Conservation (phyloP, 73 alveolate genomes). For the Paramecium octaurelia region DNA sequence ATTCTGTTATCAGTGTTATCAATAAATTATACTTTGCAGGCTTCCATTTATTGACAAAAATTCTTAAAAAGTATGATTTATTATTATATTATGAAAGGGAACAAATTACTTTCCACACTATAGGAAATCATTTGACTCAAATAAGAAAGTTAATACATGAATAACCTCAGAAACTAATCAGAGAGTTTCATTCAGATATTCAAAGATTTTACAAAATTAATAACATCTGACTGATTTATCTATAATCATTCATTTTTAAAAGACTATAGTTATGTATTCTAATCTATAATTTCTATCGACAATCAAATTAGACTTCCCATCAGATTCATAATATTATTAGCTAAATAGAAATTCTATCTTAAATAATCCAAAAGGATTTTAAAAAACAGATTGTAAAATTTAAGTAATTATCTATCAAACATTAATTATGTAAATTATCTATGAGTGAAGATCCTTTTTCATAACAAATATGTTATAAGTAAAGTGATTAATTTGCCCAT, state of each 20-base stretch:
- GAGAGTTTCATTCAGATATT: not conserved
- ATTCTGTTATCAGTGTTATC: slow-evolving; percentile 53
- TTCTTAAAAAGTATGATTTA: not conserved
- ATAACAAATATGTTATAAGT: no score
- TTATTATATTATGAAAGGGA: not conserved
- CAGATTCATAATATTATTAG: not conserved
- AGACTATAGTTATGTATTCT: no score
- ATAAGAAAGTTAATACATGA: not conserved
- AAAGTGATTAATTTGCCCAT: no score
- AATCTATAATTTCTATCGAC: not conserved
- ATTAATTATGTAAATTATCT: no score
- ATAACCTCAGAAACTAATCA: not conserved
- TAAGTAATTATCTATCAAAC: no score
- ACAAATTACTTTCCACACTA: not conserved
- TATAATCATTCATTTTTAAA: not conserved
- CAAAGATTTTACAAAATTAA: not conserved
- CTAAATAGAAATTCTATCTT: no score
- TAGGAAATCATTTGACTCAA: not conserved
- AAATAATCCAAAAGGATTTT: no score
- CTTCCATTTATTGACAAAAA: not conserved
- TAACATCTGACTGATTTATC: not conserved
- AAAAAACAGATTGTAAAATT: no score
- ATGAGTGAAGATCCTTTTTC: no score
- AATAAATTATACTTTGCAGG: slow-evolving; percentile 56
- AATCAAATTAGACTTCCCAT: not conserved